Conservation (phyloP, 2,329 filamentous ascomycete genomes). For the Phoma sp. region DNA sequence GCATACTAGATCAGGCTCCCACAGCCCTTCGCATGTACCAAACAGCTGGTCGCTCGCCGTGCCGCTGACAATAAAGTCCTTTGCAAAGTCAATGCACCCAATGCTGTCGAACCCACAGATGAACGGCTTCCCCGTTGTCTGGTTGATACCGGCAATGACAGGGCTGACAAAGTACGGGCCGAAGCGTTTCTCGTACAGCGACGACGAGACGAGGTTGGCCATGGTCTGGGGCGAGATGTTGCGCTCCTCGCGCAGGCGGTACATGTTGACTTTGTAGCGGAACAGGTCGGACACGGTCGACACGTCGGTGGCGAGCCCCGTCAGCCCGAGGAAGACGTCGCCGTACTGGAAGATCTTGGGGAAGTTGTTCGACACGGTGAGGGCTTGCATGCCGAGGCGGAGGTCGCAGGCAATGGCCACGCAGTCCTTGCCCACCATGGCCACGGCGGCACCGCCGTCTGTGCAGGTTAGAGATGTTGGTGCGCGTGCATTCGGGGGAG, state of each 20-base stretch:
- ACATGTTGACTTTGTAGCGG: conserved; percentile 99
- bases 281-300: conserved; percentile 94
- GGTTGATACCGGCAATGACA: conserved; percentile 93
- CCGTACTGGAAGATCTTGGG: conserved; percentile 99
- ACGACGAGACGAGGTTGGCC: conserved; percentile 87
- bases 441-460: conserved; percentile 92
- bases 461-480: conserved; percentile 20
- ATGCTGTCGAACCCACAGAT: conserved; percentile 99
- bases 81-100: conserved; percentile 98
- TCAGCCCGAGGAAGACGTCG: conserved; percentile 93
- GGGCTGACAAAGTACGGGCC: conserved; percentile 96
- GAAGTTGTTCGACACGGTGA: conserved; percentile 99
- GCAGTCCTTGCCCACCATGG: conserved; percentile 99
- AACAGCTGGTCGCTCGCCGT: conserved; percentile 98
- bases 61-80: conserved; percentile 98
- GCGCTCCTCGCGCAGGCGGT: conserved; percentile 96
- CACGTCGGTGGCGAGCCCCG: conserved; percentile 95
- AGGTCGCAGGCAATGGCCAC: conserved; percentile 99
- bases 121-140: conserved; percentile 92
- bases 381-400: conserved; percentile 91
- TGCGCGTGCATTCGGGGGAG: conserved; percentile 15
- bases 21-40: conserved; percentile 96
- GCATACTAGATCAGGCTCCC: conserved; percentile 91
- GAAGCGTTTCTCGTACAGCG: conserved; percentile 93
- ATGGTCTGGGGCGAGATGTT: conserved; percentile 94